Conservation (phyloP, 352 stramenopile genomes). For the Thraustotheca clavata region DNA sequence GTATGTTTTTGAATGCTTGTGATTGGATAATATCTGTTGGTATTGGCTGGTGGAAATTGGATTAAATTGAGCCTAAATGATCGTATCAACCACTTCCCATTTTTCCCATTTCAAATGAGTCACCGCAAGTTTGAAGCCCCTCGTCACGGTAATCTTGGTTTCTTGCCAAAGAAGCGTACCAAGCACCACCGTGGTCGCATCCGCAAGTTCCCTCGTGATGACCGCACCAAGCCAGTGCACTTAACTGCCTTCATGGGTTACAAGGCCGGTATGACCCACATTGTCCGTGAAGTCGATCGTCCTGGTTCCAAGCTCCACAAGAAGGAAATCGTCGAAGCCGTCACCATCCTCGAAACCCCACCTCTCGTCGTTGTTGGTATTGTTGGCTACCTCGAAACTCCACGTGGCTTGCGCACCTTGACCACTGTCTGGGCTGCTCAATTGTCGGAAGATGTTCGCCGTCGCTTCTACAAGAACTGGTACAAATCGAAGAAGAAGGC, state of each 20-base stretch:
- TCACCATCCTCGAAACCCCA: constrained; percentile 98
- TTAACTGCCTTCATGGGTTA: constrained; percentile 99
- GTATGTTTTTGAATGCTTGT: too few relatives aligned
- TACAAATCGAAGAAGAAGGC: constrained; percentile 99
- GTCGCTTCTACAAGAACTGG: constrained; percentile 99
- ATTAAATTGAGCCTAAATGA: not conserved
- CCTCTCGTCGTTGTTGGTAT: constrained; percentile 99
- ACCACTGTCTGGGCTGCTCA: constrained; percentile 99
- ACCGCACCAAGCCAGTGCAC: constrained; percentile 92
- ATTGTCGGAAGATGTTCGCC: constrained; percentile 98
- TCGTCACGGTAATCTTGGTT: constrained; percentile 96
- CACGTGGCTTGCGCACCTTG: constrained; percentile 96
- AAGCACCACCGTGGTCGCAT: constrained; percentile 98
- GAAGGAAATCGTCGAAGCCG: constrained; percentile 99
- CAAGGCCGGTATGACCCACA: constrained; percentile 99
- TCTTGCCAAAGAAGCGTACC: constrained; percentile 99
- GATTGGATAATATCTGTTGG: constrained; percentile 2
- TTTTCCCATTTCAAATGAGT: constrained; percentile 72
- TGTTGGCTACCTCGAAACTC: constrained; percentile 99
- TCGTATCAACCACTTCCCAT: constrained; percentile 16
- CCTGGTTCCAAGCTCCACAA: constrained; percentile 99
- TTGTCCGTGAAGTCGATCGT: constrained; percentile 97
- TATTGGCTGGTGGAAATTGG: constrained; percentile 18
- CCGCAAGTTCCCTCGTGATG: constrained; percentile 98
- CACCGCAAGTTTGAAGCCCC: constrained; percentile 98